phyloP scores from a whole-genome alignment of 352 stramenopile genomes.

The Blastocystis sp. region DNA sequence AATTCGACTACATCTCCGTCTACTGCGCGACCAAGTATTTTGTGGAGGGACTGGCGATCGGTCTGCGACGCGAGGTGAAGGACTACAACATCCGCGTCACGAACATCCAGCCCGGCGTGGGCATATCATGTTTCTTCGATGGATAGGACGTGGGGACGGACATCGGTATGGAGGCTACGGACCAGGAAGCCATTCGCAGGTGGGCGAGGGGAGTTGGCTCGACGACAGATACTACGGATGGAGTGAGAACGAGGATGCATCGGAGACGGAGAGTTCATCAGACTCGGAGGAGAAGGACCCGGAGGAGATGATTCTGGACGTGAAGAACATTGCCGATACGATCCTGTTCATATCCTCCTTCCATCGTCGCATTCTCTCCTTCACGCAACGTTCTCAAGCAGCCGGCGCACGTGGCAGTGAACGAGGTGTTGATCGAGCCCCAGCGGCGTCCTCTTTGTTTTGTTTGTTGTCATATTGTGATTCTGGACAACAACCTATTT shows the following conservation, averaged over 20 bases:
- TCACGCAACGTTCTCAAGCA: slow-evolving; percentile 42
- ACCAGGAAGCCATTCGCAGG: slow-evolving; percentile 20
- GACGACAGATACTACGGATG: background rate
- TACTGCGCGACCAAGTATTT: slow-evolving; percentile 58
- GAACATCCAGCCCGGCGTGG: slow-evolving; percentile 51
- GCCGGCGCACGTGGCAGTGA: slow-evolving; percentile 19
- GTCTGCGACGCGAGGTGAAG: slow-evolving; percentile 36
- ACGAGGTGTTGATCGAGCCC: slow-evolving; percentile 45
- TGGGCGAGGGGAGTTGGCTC: background rate
- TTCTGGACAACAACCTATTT: too few relatives aligned
- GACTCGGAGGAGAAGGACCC: background rate
- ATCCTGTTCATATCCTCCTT: slow-evolving; percentile 51
- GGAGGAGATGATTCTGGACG: background rate
- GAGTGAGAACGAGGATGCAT: background rate
- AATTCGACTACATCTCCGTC: slow-evolving; percentile 50
- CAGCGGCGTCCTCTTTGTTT: background rate
- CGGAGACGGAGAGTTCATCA: background rate
- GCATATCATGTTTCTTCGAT: background rate
- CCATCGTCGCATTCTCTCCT: background rate
- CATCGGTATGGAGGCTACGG: slow-evolving; percentile 50
- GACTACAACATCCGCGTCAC: slow-evolving; percentile 55
- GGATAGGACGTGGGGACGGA: slow-evolving; percentile 38
- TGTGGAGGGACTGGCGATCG: slow-evolving; percentile 42
- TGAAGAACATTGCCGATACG: slow-evolving; percentile 29
- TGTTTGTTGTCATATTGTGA: too few relatives aligned